A percentile compares a stretch with the other conserved stretches of the same genome.
These are phyloP conservation scores for Lasiosphaeria ovina DNA, from an alignment of 495 filamentous ascomycete genomes.

Conservation along the genomic window DNA sequence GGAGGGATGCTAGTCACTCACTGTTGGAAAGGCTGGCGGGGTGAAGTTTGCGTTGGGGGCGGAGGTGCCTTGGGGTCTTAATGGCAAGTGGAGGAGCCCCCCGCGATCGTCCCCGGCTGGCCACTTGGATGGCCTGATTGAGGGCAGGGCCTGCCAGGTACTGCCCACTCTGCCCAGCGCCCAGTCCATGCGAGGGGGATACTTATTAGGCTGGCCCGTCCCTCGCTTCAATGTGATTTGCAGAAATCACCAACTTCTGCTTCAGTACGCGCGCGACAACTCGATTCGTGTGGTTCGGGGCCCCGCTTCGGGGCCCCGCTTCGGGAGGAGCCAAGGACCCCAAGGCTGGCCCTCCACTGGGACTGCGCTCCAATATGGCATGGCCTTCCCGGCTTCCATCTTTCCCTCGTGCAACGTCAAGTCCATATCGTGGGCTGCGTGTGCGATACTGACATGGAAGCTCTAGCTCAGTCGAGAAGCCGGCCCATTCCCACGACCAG, in stretches of 20 bases:
- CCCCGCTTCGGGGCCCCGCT: conserved; percentile 1
- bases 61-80: not conserved
- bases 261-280: conserved; percentile 26
- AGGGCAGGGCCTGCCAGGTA: too few species aligned
- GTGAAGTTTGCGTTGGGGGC: not conserved
- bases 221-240: conserved; percentile 13
- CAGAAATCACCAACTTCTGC: conserved; percentile 13
- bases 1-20: not conserved
- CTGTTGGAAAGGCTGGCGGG: not conserved
- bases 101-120: not conserved
- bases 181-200: not conserved
- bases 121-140: not conserved
- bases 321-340: not conserved
- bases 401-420: too few species aligned
- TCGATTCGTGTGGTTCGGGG: not conserved
- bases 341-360: too few species aligned
- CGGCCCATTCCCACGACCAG: not conserved
- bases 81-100: not conserved
- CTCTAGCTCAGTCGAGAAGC: not conserved
- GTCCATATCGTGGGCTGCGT: too few species aligned
- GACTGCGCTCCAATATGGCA: too few species aligned
- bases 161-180: too few species aligned
- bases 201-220: not conserved
- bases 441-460: not conserved
- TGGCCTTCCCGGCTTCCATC: too few species aligned